These are phyloP conservation scores for Digitaria exilis DNA, from an alignment of 202 grass and related monocot genomes.

Conservation along the genomic window DNA sequence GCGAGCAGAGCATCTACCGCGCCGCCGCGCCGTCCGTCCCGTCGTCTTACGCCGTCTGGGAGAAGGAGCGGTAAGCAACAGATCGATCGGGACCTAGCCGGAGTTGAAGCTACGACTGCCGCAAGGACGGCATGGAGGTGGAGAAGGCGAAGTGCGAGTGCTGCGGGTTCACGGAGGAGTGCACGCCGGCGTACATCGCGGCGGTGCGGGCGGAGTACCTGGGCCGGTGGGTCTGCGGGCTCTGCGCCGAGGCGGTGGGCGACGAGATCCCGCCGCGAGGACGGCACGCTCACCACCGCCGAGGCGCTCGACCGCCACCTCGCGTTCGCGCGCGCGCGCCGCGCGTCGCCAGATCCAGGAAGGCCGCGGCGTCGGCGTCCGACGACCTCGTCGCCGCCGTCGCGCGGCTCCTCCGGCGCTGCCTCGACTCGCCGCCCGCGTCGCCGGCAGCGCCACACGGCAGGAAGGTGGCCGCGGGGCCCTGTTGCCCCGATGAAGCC, in stretches of 20 bases:
- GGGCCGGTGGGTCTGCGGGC: constrained; percentile 76
- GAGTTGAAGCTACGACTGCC: background rate
- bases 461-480: constrained; percentile 44
- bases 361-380: background rate
- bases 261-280: constrained; percentile 78
- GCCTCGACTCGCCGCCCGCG: constrained; percentile 66
- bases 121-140: constrained; percentile 44
- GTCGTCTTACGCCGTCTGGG: constrained; percentile 70
- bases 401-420: constrained; percentile 56
- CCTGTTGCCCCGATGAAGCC: constrained; percentile 5
- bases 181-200: constrained; percentile 80
- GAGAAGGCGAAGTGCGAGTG: constrained; percentile 68
- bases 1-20: constrained; percentile 31
- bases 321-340: constrained; percentile 51
- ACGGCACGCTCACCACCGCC: constrained; percentile 44
- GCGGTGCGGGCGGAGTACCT: constrained; percentile 52
- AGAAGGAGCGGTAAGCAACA: constrained; percentile 69
- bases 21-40: constrained; percentile 46
- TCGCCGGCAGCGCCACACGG: constrained; percentile 35
- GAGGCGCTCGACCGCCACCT: constrained; percentile 76
- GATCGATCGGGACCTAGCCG: too few species aligned
- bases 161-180: constrained; percentile 90
- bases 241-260: constrained; percentile 73
- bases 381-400: constrained; percentile 73
- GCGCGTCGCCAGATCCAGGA: background rate